These are phyloP conservation scores for Botrytis galanthina DNA, from an alignment of 2,329 filamentous ascomycete species.

Conservation along the genomic window DNA sequence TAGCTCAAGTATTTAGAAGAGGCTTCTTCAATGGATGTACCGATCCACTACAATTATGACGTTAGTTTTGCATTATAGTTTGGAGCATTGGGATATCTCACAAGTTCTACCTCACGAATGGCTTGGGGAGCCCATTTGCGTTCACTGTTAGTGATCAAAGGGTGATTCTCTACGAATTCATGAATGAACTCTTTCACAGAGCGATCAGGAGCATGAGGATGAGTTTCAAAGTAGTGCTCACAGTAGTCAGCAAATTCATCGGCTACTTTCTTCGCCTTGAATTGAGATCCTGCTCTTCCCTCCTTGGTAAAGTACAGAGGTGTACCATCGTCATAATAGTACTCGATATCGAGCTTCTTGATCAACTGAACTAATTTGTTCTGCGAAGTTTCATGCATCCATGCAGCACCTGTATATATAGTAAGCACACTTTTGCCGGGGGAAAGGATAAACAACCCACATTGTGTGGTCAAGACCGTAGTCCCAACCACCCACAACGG, in stretches of 20 bases:
- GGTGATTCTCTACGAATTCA: constrained; percentile 43
- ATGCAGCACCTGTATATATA: constrained; percentile 42
- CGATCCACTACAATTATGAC: constrained; percentile 39
- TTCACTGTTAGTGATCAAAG: constrained; percentile 44
- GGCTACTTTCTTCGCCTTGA: constrained; percentile 47
- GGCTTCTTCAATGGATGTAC: constrained; percentile 43
- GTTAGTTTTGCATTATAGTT: background rate
- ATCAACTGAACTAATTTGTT: constrained; percentile 46
- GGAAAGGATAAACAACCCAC: constrained; percentile 36
- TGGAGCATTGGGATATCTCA: background rate
- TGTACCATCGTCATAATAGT: constrained; percentile 46
- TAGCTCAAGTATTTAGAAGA: constrained; percentile 45
- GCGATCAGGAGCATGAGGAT: constrained; percentile 44
- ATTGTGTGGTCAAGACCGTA: constrained; percentile 35
- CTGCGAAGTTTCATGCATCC: constrained; percentile 47
- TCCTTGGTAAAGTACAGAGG: constrained; percentile 45
- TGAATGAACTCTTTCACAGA: constrained; percentile 43
- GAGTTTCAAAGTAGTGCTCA: constrained; percentile 43
- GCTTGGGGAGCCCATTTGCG: constrained; percentile 46
- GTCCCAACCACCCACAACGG: constrained; percentile 36
- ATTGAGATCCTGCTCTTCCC: constrained; percentile 44
- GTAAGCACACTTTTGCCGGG: constrained; percentile 32
- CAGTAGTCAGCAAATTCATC: constrained; percentile 46
- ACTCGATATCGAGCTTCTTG: constrained; percentile 43
- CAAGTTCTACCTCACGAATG: constrained; percentile 44